Percentiles rank a stretch among this genome's conserved stretches.
These are phyloP conservation scores for Kodamaea restingae DNA, from an alignment of 805 yeast genomes.

Conservation along the genomic window DNA sequence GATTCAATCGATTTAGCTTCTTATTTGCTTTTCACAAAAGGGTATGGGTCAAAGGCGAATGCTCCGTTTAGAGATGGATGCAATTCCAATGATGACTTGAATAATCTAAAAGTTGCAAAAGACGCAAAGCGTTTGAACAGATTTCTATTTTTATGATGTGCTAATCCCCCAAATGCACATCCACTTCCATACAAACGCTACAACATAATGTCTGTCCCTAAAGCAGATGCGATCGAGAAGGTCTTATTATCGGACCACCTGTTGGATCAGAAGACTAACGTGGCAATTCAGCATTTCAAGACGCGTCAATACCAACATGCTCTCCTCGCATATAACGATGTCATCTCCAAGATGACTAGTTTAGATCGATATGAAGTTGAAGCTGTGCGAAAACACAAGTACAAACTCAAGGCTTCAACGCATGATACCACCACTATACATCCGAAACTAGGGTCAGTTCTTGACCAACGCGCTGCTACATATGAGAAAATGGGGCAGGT, in stretches of 20 bases:
- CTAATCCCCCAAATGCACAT: too few relatives aligned
- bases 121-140: too few relatives aligned
- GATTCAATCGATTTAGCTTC: too few relatives aligned
- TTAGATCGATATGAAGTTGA: conserved; percentile 10
- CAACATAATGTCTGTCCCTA: too few relatives aligned
- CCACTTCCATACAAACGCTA: too few relatives aligned
- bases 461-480: conserved; percentile 50
- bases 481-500: conserved; percentile 36
- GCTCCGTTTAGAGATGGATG: too few relatives aligned
- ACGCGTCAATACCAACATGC: conserved; percentile 27
- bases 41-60: too few relatives aligned
- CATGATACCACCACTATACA: conserved; percentile 15
- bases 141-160: too few relatives aligned
- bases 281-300: conserved; percentile 27
- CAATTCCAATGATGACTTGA: too few relatives aligned
- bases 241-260: not conserved
- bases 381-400: conserved; percentile 4
- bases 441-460: conserved; percentile 31
- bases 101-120: too few relatives aligned
- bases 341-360: conserved; percentile 17
- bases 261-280: conserved; percentile 16
- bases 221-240: not conserved
- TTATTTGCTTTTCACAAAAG: too few relatives aligned
- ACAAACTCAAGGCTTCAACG: not conserved
- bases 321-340: conserved; percentile 22